phyloP scores from a whole-genome alignment of 371 early-diverging fungal genomes.

The Batrachochytrium dendrobatidis region DNA sequence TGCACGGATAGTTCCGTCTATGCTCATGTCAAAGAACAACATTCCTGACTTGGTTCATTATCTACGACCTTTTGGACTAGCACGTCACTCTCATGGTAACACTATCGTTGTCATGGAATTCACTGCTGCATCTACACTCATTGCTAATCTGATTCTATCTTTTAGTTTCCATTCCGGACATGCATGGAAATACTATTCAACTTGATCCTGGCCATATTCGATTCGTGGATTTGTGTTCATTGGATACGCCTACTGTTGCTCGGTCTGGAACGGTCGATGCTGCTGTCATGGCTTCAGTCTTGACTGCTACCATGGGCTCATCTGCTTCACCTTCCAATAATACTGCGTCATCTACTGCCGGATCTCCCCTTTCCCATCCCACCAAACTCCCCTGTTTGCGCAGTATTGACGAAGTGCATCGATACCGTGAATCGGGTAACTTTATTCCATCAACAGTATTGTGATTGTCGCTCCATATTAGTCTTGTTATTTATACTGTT shows the following conservation, averaged over 20 bases:
- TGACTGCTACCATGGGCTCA: no score
- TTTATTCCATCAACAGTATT: no score
- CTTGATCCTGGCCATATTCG: conserved; percentile 61
- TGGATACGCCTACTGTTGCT: conserved; percentile 51
- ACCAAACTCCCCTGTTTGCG: no score
- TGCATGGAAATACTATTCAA: conserved; percentile 53
- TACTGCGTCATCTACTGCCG: no score
- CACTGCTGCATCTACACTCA: background rate
- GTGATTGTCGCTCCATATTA: no score
- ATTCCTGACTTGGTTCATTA: conserved; percentile 63
- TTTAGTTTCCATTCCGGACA: conserved; percentile 59
- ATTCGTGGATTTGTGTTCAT: conserved; percentile 50
- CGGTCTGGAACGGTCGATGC: background rate
- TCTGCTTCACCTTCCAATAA: no score
- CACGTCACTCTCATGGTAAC: conserved; percentile 8
- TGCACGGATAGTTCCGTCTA: conserved; percentile 45
- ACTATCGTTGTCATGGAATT: background rate
- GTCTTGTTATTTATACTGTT: no score
- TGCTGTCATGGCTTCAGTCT: no score
- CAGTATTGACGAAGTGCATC: no score
- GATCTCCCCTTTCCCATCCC: no score
- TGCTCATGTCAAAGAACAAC: conserved; percentile 50
- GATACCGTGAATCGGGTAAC: no score
- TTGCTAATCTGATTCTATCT: background rate
- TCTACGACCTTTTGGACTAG: conserved; percentile 72